Evolutionary conservation across 2,329 filamentous ascomycete genomes (phyloP).

Genomic region (Arthrobotrys megalospora): DNA sequence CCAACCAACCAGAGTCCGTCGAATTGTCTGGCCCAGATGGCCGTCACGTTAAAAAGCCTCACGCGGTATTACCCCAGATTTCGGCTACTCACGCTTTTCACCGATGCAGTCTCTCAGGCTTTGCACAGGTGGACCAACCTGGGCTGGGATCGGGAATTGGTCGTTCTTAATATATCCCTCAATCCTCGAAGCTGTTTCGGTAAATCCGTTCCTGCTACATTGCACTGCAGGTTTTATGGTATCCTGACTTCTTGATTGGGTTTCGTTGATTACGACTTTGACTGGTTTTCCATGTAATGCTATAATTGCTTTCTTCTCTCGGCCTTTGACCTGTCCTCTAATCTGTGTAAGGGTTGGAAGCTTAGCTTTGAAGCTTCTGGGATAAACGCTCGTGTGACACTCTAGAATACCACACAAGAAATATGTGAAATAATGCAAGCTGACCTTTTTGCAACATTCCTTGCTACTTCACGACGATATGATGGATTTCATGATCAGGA

Average conservation of each 20-base stretch:
- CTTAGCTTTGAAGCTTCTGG: constrained; percentile 45
- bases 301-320: constrained; percentile 52
- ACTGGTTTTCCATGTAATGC: constrained; percentile 9
- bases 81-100: constrained; percentile 59
- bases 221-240: constrained; percentile 19
- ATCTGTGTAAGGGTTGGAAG: constrained; percentile 39
- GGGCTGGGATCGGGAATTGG: constrained; percentile 57
- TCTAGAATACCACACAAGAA: constrained; percentile 46
- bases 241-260: constrained; percentile 44
- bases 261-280: constrained; percentile 37
- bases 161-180: constrained; percentile 61
- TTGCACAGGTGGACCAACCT: constrained; percentile 35
- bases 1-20: constrained; percentile 47
- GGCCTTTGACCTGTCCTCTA: constrained; percentile 44
- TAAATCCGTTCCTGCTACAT: constrained; percentile 46
- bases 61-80: constrained; percentile 60
- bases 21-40: constrained; percentile 36
- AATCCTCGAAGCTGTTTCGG: constrained; percentile 42
- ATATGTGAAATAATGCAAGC: constrained; percentile 28
- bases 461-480: constrained; percentile 16
- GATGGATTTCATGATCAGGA: constrained; percentile 42
- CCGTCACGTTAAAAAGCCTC: constrained; percentile 52
- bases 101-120: constrained; percentile 29
- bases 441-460: constrained; percentile 26
- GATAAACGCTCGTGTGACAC: constrained; percentile 59